Percentiles rank a stretch among this genome's conserved stretches.
Evolutionary conservation across 75 land plant genomes (phyloP).

Genomic region (Azolla pinnata): DNA sequence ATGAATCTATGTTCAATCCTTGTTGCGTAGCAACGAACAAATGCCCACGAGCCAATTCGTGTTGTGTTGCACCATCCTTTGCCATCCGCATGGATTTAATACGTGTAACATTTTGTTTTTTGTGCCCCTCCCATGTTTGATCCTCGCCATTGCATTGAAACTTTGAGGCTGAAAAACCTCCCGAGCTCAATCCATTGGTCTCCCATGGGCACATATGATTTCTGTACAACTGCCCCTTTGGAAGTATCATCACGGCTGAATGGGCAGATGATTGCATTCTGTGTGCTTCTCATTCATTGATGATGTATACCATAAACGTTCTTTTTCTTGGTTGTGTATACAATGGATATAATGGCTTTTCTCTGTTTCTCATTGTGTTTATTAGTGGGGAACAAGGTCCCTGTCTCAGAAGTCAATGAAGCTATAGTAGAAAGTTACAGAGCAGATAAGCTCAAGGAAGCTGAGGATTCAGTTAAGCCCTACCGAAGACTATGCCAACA

Average conservation of each 20-base stretch:
- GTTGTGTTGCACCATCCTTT: no score
- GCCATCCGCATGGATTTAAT: no score
- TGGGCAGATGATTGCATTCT: no score
- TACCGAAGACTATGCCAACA: neutral
- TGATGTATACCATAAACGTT: neutral
- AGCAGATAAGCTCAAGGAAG: neutral
- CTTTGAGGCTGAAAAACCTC: no score
- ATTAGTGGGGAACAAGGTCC: neutral
- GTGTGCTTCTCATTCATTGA: no score
- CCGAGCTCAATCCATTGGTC: neutral
- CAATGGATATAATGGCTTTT: neutral
- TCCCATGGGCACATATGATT: neutral
- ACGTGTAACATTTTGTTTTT: no score
- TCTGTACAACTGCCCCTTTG: neutral
- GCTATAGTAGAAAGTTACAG: neutral
- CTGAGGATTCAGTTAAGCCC: neutral
- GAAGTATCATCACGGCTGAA: no score
- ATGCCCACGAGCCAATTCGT: no score
- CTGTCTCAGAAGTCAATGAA: neutral
- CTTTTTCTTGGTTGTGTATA: neutral
- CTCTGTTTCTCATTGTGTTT: neutral
- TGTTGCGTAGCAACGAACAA: no score
- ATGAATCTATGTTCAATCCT: no score
- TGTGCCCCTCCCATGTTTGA: no score
- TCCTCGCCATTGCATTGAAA: no score